These are phyloP conservation scores for Tricholoma hemisulphureum DNA, from an alignment of 768 basidiomycete genomes.

Conservation along the genomic window DNA sequence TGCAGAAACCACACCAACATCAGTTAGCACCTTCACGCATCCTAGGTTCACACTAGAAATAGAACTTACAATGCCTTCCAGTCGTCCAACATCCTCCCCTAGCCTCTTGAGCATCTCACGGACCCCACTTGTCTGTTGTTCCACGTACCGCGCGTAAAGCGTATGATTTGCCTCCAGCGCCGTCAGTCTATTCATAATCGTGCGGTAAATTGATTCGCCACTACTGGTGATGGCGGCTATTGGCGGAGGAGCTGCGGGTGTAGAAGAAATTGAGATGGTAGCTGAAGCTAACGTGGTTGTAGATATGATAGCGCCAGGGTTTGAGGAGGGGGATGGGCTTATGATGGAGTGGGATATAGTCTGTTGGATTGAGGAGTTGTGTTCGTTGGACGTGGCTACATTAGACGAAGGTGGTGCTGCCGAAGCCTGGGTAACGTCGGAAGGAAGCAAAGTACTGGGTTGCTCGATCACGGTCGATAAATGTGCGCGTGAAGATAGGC, in stretches of 20 bases:
- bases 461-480: background rate
- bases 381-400: background rate
- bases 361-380: background rate
- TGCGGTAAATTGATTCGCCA: conserved; percentile 93
- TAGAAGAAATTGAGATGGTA: conserved; percentile 6
- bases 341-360: background rate
- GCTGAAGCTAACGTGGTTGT: conserved; percentile 3
- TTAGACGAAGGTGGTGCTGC: background rate
- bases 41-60: background rate
- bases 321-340: background rate
- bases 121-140: conserved; percentile 80
- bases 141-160: conserved; percentile 80
- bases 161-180: conserved; percentile 87
- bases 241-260: conserved; percentile 14
- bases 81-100: conserved; percentile 73
- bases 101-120: conserved; percentile 72
- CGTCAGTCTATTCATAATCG: conserved; percentile 90
- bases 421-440: background rate
- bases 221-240: conserved; percentile 31
- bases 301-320: background rate
- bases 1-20: background rate
- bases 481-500: background rate
- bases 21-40: background rate
- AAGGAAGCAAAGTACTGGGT: no score
- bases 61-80: conserved; percentile 68